Evolutionary conservation across 2,329 filamentous ascomycete genomes (phyloP).

Genomic region (Aspergillus glaucus): DNA sequence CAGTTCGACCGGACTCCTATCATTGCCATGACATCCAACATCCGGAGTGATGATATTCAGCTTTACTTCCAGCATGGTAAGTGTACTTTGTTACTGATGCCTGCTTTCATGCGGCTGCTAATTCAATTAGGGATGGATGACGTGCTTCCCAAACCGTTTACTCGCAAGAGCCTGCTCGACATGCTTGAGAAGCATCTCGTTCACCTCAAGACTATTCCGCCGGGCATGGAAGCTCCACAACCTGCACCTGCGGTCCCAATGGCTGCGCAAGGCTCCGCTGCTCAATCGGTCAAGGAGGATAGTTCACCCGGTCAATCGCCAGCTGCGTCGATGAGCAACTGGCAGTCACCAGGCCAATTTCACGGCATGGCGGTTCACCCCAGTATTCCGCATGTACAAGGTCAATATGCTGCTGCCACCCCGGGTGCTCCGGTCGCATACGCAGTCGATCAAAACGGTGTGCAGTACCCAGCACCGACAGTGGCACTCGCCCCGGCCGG

Average conservation of each 20-base stretch:
- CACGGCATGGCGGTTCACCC: conserved; percentile 52
- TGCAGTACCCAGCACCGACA: conserved; percentile 33
- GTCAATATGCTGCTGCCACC: conserved; percentile 36
- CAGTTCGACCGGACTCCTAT: conserved; percentile 81
- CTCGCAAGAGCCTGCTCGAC: conserved; percentile 73
- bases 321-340: conserved; percentile 52
- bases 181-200: conserved; percentile 83
- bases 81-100: background rate
- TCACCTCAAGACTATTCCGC: conserved; percentile 66
- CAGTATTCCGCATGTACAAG: conserved; percentile 38
- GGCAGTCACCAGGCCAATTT: conserved; percentile 58
- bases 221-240: conserved; percentile 49
- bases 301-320: conserved; percentile 59
- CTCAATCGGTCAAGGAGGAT: conserved; percentile 56
- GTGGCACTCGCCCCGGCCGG: conserved; percentile 30
- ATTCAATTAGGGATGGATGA: conserved; percentile 79
- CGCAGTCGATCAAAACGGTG: conserved; percentile 33
- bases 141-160: conserved; percentile 94
- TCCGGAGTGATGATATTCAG: conserved; percentile 89
- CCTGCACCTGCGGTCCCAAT: conserved; percentile 38
- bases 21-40: conserved; percentile 98
- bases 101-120: conserved; percentile 6
- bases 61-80: conserved; percentile 95
- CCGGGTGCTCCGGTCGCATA: conserved; percentile 31
- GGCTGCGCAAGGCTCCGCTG: conserved; percentile 44